Conservation (phyloP, 805 yeast species). For the Zygosaccharomyces bailii region DNA sequence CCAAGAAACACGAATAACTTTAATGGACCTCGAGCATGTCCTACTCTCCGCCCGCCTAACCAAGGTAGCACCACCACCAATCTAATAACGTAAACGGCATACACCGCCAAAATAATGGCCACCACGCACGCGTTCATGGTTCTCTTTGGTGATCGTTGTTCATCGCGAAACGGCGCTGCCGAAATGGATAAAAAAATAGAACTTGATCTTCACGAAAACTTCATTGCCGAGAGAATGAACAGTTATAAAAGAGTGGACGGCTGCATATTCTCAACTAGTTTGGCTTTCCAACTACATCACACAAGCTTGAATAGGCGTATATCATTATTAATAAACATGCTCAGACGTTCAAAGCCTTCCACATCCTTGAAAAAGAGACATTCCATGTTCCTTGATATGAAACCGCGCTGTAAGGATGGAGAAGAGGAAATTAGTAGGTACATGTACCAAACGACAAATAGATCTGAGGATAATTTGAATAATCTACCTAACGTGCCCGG, state of each 20-base stretch:
- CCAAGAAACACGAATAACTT: constrained; percentile 68
- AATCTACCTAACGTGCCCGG: constrained; percentile 1
- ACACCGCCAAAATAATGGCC: constrained; percentile 9
- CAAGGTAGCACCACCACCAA: constrained; percentile 23
- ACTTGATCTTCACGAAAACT: constrained; percentile 5
- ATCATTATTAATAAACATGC: no score
- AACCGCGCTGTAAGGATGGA: constrained; percentile 2
- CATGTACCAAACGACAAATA: constrained; percentile 13
- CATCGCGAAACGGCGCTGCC: constrained; percentile 5
- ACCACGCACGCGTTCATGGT: constrained; percentile 8
- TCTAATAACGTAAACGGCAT: constrained; percentile 15
- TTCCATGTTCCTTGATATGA: constrained; percentile 24
- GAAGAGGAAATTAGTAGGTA: constrained; percentile 6
- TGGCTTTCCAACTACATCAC: no score
- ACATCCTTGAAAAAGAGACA: constrained; percentile 23
- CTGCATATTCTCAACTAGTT: no score
- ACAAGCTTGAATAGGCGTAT: no score
- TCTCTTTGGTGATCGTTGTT: not conserved
- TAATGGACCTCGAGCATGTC: constrained; percentile 11
- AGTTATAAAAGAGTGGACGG: not conserved
- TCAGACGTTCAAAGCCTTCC: constrained; percentile 17
- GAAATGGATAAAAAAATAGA: not conserved
- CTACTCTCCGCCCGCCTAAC: constrained; percentile 1
- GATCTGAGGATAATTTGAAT: constrained; percentile 11
- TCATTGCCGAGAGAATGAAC: not conserved